Evolutionary conservation across 2,329 filamentous ascomycete genomes (phyloP), one percentile per base, ranked within the genome.

Genomic region (Achaetomium macrosporum): DNA sequence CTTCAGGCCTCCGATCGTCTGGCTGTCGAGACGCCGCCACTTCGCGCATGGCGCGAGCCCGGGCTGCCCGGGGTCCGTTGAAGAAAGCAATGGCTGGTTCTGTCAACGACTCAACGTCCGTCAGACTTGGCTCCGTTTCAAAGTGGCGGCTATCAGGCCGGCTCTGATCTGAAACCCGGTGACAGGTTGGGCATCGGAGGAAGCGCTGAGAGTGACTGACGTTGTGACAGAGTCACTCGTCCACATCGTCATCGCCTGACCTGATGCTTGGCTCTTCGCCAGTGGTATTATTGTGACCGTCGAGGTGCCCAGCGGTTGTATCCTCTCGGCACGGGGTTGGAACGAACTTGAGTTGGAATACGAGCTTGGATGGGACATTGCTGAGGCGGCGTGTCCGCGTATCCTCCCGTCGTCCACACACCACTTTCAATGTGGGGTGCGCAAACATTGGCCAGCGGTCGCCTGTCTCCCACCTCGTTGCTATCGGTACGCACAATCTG

Each of bases 341-440:
- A 20, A 51, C 50, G 41, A 33, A n/a, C 25, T 42, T 20, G 33
- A 36, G n/a, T 16, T 16, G 42, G n/a, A 53, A 56, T 56, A 56
- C 54, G 54, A 56, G 47, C 39, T 50, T 17, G 36, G 35, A 49
- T 52, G 47, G 54, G 55, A 57, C 51, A 57, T 48, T 54, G 29
- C 37, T n/a, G 16, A 40, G 25, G 25, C 17, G 20, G 51, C 35
- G 10, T 25, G 33, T 49, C 42, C 42, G 36, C 51, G 42, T 51
- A 51, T 51, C 7, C n/a, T n/a, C n/a, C n/a, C n/a, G 7, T 47
- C 35, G 35, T 35, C 48, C 44, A 16, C 35, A 35, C 49, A 25
- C 25, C 13, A 9, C 25, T 17, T 25, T n/a, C 9, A 20, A 13
- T 2, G 36, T 31, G 45, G 45, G 42, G 47, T 36, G 25, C 25